phyloP scores from a whole-genome alignment of 78 protist genomes.

The Diacronema lutheri region DNA sequence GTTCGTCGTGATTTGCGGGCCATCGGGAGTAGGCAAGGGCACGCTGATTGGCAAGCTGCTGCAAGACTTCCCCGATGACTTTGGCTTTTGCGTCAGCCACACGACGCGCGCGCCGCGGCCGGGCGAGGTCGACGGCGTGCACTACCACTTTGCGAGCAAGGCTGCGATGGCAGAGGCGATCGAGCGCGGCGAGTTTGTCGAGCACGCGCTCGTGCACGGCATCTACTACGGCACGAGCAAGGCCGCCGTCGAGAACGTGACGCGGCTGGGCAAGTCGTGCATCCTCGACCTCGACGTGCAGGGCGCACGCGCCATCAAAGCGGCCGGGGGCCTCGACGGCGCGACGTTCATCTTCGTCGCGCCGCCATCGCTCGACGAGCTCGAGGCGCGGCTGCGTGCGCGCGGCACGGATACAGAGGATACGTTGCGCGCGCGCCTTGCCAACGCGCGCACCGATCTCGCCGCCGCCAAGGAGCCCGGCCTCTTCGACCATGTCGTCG shows the following conservation, averaged over 20 bases:
- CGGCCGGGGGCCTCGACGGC: neutral
- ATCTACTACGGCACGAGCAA: slow-evolving; percentile 20
- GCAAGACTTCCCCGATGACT: neutral
- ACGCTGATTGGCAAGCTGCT: slow-evolving; percentile 1
- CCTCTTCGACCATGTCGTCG: neutral
- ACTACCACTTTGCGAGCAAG: slow-evolving; percentile 20
- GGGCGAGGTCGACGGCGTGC: slow-evolving; percentile 33
- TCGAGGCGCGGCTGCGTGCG: slow-evolving; percentile 11
- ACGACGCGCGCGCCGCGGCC: slow-evolving; percentile 32
- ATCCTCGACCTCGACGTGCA: slow-evolving; percentile 42
- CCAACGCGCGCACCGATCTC: neutral
- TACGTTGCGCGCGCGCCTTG: neutral
- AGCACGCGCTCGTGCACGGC: slow-evolving; percentile 24
- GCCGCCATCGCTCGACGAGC: slow-evolving; percentile 17
- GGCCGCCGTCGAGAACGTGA: slow-evolving; percentile 1
- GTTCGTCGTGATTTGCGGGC: slow-evolving; percentile 27
- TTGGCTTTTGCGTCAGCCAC: slow-evolving; percentile 38
- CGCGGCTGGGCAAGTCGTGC: slow-evolving; percentile 19
- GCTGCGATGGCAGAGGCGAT: slow-evolving; percentile 21
- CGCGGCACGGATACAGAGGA: slow-evolving; percentile 30
- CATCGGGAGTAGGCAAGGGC: slow-evolving; percentile 35
- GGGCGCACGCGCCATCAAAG: neutral
- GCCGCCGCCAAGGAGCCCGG: neutral
- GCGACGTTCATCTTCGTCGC: slow-evolving; percentile 24
- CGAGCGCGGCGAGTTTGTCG: neutral